phyloP scores from a whole-genome alignment of 2,329 filamentous ascomycete genomes.

The Elsinoe fawcettii region DNA sequence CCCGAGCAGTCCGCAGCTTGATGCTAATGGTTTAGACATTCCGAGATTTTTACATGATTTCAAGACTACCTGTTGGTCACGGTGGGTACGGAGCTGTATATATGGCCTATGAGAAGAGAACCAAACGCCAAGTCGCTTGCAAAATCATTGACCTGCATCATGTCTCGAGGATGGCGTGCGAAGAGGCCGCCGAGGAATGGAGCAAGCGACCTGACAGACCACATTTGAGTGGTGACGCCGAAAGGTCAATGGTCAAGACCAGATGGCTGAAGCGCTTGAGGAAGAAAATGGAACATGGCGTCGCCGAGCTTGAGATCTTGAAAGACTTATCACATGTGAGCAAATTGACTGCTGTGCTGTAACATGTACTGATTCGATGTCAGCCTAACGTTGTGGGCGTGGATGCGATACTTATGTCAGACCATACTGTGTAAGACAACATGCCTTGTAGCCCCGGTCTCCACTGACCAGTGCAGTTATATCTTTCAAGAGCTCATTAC shows the following conservation, averaged over 20 bases:
- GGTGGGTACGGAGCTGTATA: slow-evolving; percentile 50
- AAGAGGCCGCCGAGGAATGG: neutral
- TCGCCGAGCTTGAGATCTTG: slow-evolving; percentile 42
- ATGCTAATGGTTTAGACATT: slow-evolving; percentile 32
- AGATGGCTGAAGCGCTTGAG: neutral
- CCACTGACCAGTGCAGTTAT: slow-evolving; percentile 36
- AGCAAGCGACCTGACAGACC: neutral
- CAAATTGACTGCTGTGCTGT: slow-evolving; percentile 1
- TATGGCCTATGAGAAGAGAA: slow-evolving; percentile 45
- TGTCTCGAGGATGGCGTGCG: neutral
- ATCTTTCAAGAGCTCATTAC: slow-evolving; percentile 55
- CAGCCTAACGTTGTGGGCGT: slow-evolving; percentile 53
- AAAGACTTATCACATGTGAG: slow-evolving; percentile 47
- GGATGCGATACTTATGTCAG: slow-evolving; percentile 49
- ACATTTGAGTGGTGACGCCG: neutral
- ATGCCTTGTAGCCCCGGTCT: neutral
- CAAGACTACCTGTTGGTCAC: slow-evolving; percentile 44
- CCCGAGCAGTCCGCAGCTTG: neutral
- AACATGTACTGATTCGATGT: neutral
- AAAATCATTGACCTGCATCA: slow-evolving; percentile 48
- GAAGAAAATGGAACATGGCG: slow-evolving; percentile 7
- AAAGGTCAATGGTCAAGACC: neutral
- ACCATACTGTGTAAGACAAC: slow-evolving; percentile 41
- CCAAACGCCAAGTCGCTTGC: slow-evolving; percentile 57
- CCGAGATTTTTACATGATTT: slow-evolving; percentile 42